Evolutionary conservation across 2,329 filamentous ascomycete species (phyloP), one percentile per base, ranked within the genome.

Genomic region (Beauveria bassiana): DNA sequence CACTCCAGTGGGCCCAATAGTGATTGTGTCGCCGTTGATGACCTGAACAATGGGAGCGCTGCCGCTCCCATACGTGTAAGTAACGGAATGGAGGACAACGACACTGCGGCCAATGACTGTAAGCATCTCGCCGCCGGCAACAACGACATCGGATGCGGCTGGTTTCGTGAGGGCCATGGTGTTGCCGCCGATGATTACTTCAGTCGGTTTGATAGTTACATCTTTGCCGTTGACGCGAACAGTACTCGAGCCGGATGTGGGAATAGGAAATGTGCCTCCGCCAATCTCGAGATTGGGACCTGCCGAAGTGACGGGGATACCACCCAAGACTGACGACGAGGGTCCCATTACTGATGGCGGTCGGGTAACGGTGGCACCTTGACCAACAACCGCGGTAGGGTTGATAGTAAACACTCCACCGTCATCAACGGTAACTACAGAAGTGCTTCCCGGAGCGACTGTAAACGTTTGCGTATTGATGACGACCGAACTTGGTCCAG

Each of bases 1-100:
- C 6, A 82, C 67, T 22, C 78, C 80, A 0, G 68, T 69, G 3
- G 81, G 77, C 0, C 78, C 81, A 57, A 86, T 73, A 1, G 78
- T 74, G 63, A 86, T 72, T 5, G 77, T 79, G 46, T 82, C 80
- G 18, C 79, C 81, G 62, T 78, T 76, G 28, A 87, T 68, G 2
- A 78, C 71, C 16, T 73, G 71, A 0, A 75, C 74, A 0, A 70
- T 68, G 1, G 67, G 69, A 3, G 73, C 64, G 3, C 71, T 69
- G 31, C 65, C 67, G 0, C 72, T 68, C 1, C 77, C 76, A 64
- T 83, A 82, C 1, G 77, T 80, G 56, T 81, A 70, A 7, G 77
- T 80, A 3, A 72, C 75, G 5, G 74, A 75, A 54, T 73, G 71
- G 24, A 80, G 68, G 16, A 80, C 71, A 8, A 77, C 71, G 18